Base-by-base conservation (phyloP, 371 early-diverging fungal species). In the Syncephalastrum racemosum region DNA sequence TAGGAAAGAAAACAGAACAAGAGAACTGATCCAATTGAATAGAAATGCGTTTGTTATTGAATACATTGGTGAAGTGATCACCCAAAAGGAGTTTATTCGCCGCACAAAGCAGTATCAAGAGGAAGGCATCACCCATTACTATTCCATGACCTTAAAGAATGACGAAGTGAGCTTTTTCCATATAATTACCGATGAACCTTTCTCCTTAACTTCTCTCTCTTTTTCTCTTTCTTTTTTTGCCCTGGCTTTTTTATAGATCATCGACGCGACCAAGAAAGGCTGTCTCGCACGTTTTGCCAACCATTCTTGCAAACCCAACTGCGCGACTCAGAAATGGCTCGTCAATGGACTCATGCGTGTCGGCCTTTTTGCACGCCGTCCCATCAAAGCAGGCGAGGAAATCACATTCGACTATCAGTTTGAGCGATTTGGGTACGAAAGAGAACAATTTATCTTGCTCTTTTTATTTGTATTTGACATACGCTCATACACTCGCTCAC, bases 351-450 rank as follows among this genome's bases (percentile, higher is more conserved):
- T 82, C 31, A 76, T 86, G 51, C 81, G 91, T 44, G 86, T 91
- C 60, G 92, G 94, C 46, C 85, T 92, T 8, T 95, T 93, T 53
- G 83, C 93, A 48, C 77, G 74, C 45, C 70, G 85, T 31, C 64
- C 72, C 8, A 84, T 96, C 19, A 72, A 71, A 41, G 75, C 77
- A 18, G 91, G 88, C 16, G 88, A 88, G 52, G 96, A 95, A 55
- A 63, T 96, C n/a, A 94, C 94, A 3, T 96, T 95, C 69, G 92
- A 96, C 68, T 95, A 95, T 70, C 86, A 91, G 59, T 92, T 93
- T 71, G 90, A 90, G 59, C 80, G 91, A 39, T 89, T 85, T 50
- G 89, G 84, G 66, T 79, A 72, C 66, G 63, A 16, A 31, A 4
- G 25, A 8, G 8, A 16, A 6, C n/a, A n/a, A n/a, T n/a, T n/a